Conservation (phyloP, 352 stramenopile genomes). For the Phytophthora cajani region DNA sequence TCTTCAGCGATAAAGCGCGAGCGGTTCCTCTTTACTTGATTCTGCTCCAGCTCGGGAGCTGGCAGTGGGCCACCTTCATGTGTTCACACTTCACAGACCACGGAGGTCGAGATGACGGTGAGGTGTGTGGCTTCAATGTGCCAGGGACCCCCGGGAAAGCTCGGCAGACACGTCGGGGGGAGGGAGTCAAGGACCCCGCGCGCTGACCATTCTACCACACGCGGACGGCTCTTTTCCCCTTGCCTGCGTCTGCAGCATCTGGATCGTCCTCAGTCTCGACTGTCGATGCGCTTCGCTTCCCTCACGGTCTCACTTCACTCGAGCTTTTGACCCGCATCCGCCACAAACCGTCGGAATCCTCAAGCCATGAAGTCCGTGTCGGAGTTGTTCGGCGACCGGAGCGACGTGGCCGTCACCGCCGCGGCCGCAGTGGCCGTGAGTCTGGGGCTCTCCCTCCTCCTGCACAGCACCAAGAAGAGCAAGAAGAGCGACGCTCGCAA, state of each 20-base stretch:
- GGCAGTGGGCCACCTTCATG: not conserved
- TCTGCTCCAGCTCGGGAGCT: not conserved
- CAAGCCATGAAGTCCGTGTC: slow-evolving; percentile 29
- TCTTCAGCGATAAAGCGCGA: no score
- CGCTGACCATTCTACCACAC: not conserved
- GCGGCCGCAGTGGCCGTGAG: slow-evolving; percentile 28
- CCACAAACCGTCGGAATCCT: slow-evolving; percentile 8
- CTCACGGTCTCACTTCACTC: slow-evolving; percentile 13
- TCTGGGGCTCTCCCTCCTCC: slow-evolving; percentile 36
- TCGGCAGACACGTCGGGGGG: not conserved
- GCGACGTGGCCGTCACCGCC: slow-evolving; percentile 21
- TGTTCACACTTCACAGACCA: not conserved
- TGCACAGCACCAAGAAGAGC: slow-evolving; percentile 28
- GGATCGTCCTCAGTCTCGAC: not conserved
- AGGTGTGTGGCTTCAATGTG: not conserved
- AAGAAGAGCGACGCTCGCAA: slow-evolving; percentile 22
- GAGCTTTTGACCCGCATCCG: slow-evolving; percentile 4
- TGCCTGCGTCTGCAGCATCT: not conserved
- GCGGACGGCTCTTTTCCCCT: not conserved
- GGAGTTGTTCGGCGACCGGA: slow-evolving; percentile 22
- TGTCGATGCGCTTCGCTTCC: not conserved
- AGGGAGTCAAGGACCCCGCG: not conserved
- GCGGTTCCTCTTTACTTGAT: no score
- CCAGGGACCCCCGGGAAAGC: not conserved
- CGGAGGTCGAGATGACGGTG: not conserved